Conservation (phyloP, 176 grass and related monocot species). For the Hyparrhenia diplandra region DNA sequence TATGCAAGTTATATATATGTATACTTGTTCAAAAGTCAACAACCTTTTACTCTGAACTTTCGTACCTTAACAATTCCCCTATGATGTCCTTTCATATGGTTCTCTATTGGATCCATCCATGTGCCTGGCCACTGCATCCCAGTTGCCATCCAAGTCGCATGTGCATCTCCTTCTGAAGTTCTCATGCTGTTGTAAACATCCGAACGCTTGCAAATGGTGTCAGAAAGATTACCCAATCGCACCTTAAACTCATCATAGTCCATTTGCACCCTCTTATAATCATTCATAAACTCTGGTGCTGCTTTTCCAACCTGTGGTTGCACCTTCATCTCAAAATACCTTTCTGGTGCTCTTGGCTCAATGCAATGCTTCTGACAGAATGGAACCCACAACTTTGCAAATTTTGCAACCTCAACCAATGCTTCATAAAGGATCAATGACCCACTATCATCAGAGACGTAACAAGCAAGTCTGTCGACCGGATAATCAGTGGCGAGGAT, state of each 20-base stretch:
- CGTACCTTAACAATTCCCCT: conserved; percentile 15
- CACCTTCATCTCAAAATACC: background rate
- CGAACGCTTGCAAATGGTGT: background rate
- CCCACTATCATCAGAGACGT: conserved; percentile 24
- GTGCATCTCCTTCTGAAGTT: background rate
- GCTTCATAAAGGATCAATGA: conserved; percentile 10
- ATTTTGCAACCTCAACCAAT: background rate
- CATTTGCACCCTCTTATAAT: background rate
- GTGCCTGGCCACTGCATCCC: conserved; percentile 25
- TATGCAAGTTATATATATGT: no score
- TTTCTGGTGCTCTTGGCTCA: conserved; percentile 19
- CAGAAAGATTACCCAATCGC: background rate
- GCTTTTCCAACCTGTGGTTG: background rate
- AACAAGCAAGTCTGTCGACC: background rate
- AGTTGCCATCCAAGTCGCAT: conserved; percentile 19
- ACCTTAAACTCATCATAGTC: conserved; percentile 18
- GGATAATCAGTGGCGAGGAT: conserved; percentile 29
- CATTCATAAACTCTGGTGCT: background rate
- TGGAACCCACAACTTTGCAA: conserved; percentile 31
- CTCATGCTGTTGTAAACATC: background rate
- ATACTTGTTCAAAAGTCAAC: background rate
- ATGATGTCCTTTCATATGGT: conserved; percentile 11
- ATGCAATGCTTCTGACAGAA: conserved; percentile 20
- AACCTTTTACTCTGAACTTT: background rate
- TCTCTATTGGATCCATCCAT: conserved; percentile 4